phyloP scores from a whole-genome alignment of 2,329 filamentous ascomycete species.

The Alternaria longipes region DNA sequence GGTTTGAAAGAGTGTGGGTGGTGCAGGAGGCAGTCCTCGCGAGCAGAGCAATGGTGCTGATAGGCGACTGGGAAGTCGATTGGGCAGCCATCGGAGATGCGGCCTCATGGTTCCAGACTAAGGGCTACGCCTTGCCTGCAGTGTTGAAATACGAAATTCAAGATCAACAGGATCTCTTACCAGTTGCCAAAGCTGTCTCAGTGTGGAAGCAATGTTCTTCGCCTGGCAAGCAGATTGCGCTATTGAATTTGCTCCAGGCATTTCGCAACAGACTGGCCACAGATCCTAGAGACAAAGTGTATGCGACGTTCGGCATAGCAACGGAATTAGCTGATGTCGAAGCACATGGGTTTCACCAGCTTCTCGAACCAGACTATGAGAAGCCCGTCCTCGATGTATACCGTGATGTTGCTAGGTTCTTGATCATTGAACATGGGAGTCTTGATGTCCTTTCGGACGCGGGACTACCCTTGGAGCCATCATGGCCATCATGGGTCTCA shows the following conservation, averaged over 20 bases:
- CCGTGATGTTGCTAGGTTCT: slow-evolving; percentile 1
- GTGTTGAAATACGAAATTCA: neutral
- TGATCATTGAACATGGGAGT: slow-evolving; percentile 4
- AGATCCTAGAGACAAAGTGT: slow-evolving; percentile 1
- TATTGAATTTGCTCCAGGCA: neutral
- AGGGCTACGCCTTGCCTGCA: slow-evolving; percentile 7
- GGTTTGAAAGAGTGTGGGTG: slow-evolving; percentile 7
- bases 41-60: neutral
- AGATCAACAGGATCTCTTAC: slow-evolving; percentile 2
- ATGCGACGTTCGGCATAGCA: slow-evolving; percentile 5
- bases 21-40: slow-evolving; percentile 6
- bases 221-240: neutral
- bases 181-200: slow-evolving; percentile 1
- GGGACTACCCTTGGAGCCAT: too few relatives aligned
- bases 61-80: slow-evolving; percentile 7
- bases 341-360: neutral
- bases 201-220: neutral
- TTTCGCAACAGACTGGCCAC: neutral
- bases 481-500: too few relatives aligned
- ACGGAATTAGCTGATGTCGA: neutral
- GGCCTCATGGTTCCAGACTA: slow-evolving; percentile 2
- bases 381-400: slow-evolving; percentile 1
- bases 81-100: slow-evolving; percentile 9
- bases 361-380: slow-evolving; percentile 1
- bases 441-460: neutral